Conservation (phyloP, 192 early-diverging fungal genomes). For the Allomyces javanicus region DNA sequence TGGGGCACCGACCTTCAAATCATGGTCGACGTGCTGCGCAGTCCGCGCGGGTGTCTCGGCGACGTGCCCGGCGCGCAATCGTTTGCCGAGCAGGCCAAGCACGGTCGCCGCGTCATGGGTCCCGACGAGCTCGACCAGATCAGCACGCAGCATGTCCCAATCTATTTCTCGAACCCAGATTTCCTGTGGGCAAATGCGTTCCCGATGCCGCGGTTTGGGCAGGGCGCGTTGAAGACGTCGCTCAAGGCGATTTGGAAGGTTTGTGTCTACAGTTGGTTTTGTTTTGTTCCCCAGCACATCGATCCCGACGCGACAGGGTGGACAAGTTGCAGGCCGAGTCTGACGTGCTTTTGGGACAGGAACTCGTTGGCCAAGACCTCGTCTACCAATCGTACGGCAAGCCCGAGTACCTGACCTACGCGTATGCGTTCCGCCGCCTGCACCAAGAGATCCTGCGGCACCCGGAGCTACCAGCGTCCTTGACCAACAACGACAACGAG, state of each 20-base stretch:
- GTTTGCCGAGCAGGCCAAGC: not conserved
- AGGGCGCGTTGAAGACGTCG: slow-evolving; percentile 57
- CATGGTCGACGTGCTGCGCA: slow-evolving; percentile 45
- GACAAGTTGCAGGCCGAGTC: no score
- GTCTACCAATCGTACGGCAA: slow-evolving; percentile 62
- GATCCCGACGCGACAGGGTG: not conserved
- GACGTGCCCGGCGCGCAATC: slow-evolving; percentile 1
- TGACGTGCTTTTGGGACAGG: slow-evolving; percentile 2
- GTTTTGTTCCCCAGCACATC: not conserved
- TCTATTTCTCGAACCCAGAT: slow-evolving; percentile 54
- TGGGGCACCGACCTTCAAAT: slow-evolving; percentile 79
- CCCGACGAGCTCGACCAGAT: slow-evolving; percentile 6
- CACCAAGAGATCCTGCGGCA: not conserved
- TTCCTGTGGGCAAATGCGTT: slow-evolving; percentile 74
- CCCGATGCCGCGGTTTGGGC: slow-evolving; percentile 52
- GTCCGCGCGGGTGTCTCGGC: slow-evolving; percentile 34
- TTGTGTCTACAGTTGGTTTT: not conserved
- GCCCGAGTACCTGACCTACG: slow-evolving; percentile 54
- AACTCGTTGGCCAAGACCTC: slow-evolving; percentile 23
- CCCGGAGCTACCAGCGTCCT: not conserved
- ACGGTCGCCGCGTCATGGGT: slow-evolving; percentile 11
- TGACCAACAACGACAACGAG: not conserved
- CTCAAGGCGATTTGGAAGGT: slow-evolving; percentile 47
- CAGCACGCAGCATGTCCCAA: slow-evolving; percentile 30
- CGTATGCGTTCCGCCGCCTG: slow-evolving; percentile 19